Evolutionary conservation across 371 early-diverging fungal genomes (phyloP).

Genomic region (Cokeromyces recurvatus): DNA sequence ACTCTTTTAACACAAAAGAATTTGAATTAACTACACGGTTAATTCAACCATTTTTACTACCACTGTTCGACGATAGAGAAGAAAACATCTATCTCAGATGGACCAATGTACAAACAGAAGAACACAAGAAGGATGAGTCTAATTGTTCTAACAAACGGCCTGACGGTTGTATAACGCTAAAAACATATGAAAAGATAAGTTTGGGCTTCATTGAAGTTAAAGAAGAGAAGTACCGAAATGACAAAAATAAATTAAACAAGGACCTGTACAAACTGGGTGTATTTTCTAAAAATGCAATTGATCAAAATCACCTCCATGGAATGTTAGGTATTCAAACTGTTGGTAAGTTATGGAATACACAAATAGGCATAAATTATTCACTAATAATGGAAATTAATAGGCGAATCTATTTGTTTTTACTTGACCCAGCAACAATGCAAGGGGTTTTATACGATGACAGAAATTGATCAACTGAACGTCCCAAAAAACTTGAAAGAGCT

Average conservation of each 20-base stretch:
- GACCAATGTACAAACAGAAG: slow-evolving; percentile 3
- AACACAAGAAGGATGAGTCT: slow-evolving; percentile 1
- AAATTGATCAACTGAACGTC: slow-evolving; percentile 4
- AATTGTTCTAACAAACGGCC: slow-evolving; percentile 4
- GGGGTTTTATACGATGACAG: slow-evolving; percentile 7
- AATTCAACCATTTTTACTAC: slow-evolving; percentile 1
- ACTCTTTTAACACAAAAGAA: slow-evolving; percentile 2
- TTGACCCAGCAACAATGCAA: slow-evolving; percentile 1
- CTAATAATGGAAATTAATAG: slow-evolving; percentile 11
- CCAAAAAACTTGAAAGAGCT: slow-evolving; percentile 4
- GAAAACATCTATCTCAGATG: slow-evolving; percentile 7
- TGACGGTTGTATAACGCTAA: slow-evolving; percentile 3
- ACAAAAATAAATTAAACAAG: slow-evolving; percentile 5
- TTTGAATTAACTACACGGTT: background rate
- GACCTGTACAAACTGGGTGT: slow-evolving; percentile 2
- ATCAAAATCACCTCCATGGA: slow-evolving; percentile 4
- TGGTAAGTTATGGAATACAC: slow-evolving; percentile 9
- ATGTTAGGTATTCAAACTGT: slow-evolving; percentile 6
- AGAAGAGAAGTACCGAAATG: slow-evolving; percentile 2
- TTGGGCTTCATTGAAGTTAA: slow-evolving; percentile 6
- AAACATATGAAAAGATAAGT: slow-evolving; percentile 1
- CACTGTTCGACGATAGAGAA: slow-evolving; percentile 2
- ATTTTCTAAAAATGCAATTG: slow-evolving; percentile 10
- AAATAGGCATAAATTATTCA: background rate
- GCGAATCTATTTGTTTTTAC: slow-evolving; percentile 1